These are phyloP conservation scores for Hymenoscyphus linearis DNA, from an alignment of 2,329 filamentous ascomycete genomes.

Conservation along the genomic window DNA sequence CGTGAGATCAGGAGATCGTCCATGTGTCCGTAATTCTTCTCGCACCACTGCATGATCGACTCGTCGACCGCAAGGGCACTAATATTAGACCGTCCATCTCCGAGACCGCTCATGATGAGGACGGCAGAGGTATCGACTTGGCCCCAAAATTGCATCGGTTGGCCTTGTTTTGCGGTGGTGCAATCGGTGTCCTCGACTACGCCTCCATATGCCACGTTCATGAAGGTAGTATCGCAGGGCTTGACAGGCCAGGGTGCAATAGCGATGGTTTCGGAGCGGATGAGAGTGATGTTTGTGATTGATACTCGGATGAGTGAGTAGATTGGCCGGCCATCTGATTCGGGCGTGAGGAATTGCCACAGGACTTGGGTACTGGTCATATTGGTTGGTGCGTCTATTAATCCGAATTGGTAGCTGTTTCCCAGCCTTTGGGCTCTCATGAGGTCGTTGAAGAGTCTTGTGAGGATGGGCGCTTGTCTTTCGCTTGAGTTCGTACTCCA, in stretches of 20 bases:
- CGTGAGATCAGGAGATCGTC: conserved; percentile 3
- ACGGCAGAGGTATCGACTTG: conserved; percentile 5
- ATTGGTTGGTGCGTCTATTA: neutral
- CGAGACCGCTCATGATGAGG: conserved; percentile 1
- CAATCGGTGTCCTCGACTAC: conserved; percentile 5
- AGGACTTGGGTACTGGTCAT: conserved; percentile 3
- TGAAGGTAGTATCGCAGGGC: neutral
- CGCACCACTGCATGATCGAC: neutral
- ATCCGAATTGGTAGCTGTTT: neutral
- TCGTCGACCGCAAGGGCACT: conserved; percentile 1
- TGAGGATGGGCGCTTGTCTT: neutral
- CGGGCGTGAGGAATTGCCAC: conserved; percentile 5
- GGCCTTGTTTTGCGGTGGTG: neutral
- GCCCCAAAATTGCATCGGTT: neutral
- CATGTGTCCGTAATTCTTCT: conserved; percentile 1
- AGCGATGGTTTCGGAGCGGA: conserved; percentile 1
- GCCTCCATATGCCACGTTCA: conserved; percentile 5
- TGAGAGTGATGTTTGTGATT: conserved; percentile 4
- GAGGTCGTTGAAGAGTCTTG: neutral
- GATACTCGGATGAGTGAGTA: conserved; percentile 4
- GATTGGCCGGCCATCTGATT: neutral
- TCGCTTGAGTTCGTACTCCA: conserved; percentile 5
- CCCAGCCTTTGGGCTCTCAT: neutral
- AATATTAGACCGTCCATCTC: conserved; percentile 4
- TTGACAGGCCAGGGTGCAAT: neutral